Evolutionary conservation across 441 rosid species (phyloP).

Genomic region (Geranium incanum): DNA sequence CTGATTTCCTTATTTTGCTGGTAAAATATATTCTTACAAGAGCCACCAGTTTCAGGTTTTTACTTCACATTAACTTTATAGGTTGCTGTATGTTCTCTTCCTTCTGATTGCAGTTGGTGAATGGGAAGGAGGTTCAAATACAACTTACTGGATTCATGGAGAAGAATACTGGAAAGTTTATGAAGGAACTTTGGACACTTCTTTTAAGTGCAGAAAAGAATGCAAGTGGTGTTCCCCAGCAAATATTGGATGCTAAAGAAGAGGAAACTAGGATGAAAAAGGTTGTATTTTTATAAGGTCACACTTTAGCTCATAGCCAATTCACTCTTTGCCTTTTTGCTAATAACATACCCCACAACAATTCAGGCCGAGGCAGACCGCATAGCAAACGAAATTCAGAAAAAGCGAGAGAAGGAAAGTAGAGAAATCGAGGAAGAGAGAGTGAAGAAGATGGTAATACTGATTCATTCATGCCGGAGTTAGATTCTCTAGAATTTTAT

Average conservation of each 20-base stretch:
- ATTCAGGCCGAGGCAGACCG: conserved; percentile 63
- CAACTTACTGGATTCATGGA: conserved; percentile 96
- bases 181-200: conserved; percentile 97
- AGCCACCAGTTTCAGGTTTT: neutral
- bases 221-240: conserved; percentile 89
- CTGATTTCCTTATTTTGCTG: neutral
- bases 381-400: conserved; percentile 51
- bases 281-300: conserved; percentile 31
- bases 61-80: neutral
- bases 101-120: conserved; percentile 48
- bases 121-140: conserved; percentile 92
- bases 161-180: conserved; percentile 86
- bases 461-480: conserved; percentile 61
- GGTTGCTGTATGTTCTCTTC: neutral
- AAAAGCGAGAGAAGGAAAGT: conserved; percentile 58
- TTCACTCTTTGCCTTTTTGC: neutral
- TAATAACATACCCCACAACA: conserved; percentile 17
- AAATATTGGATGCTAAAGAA: conserved; percentile 76
- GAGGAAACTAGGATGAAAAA: conserved; percentile 70
- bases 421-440: conserved; percentile 48
- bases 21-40: neutral
- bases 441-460: conserved; percentile 68
- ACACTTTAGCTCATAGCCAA: neutral
- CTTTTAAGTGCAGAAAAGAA: conserved; percentile 84
- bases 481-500: conserved; percentile 35